Evolutionary conservation across 306 rosid species (phyloP).

Genomic region (Potentilla sterilis): DNA sequence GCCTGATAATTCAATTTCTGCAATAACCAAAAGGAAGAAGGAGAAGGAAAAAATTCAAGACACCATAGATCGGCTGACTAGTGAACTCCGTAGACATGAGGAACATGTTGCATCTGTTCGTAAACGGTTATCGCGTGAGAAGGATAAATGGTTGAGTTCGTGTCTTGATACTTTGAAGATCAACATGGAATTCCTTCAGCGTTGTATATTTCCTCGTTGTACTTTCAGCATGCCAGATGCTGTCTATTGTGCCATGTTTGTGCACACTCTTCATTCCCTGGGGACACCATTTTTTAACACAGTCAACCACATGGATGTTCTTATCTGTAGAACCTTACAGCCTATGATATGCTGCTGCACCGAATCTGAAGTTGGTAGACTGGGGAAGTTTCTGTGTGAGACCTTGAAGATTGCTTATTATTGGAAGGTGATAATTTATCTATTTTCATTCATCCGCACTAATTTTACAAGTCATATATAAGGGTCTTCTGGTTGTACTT

Average conservation of each 20-base stretch:
- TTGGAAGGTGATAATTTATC: constrained; percentile 71
- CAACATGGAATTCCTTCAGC: constrained; percentile 99
- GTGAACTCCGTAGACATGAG: constrained; percentile 82
- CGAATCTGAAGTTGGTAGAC: constrained; percentile 93
- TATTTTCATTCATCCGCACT: constrained; percentile 2
- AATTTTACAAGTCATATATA: neutral
- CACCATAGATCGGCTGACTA: constrained; percentile 77
- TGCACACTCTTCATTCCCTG: constrained; percentile 93
- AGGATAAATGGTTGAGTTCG: constrained; percentile 93
- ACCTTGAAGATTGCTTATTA: constrained; percentile 91
- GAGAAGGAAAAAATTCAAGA: constrained; percentile 99
- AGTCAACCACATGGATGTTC: constrained; percentile 95
- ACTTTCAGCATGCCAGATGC: constrained; percentile 99
- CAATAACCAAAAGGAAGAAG: constrained; percentile 90
- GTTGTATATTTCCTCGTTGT: constrained; percentile 97
- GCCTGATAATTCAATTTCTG: constrained; percentile 95
- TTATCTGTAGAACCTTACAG: constrained; percentile 91
- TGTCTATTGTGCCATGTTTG: constrained; percentile 96
- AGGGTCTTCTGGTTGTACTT: neutral
- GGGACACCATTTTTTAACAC: constrained; percentile 99
- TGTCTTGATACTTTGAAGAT: constrained; percentile 97
- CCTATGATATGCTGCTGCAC: constrained; percentile 99
- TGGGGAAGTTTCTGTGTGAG: constrained; percentile 90
- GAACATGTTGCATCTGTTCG: constrained; percentile 86
- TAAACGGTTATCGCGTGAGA: constrained; percentile 78